These are phyloP conservation scores for Talaromyces sp. DNA, from an alignment of 2,329 filamentous ascomycete species.

Conservation along the genomic window DNA sequence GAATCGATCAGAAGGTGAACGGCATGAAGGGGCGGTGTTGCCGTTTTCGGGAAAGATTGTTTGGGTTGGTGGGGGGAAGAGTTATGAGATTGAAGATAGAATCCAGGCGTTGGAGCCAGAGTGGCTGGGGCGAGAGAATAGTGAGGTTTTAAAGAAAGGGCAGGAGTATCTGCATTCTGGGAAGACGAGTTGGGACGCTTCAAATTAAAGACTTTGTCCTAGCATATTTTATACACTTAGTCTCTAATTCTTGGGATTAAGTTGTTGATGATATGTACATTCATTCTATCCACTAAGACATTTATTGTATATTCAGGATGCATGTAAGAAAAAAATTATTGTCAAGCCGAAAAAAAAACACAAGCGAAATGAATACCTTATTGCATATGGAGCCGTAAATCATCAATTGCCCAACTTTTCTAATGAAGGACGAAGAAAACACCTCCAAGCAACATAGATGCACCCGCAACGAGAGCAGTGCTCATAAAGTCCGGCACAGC, in stretches of 20 bases:
- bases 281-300: background rate
- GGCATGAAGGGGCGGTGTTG: constrained; percentile 19
- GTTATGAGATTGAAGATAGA: constrained; percentile 26
- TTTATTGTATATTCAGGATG: background rate
- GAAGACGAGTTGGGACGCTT: constrained; percentile 17
- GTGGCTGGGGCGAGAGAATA: constrained; percentile 36
- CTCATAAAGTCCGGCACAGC: constrained; percentile 8
- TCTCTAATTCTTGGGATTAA: background rate
- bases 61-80: constrained; percentile 24
- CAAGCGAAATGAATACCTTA: background rate
- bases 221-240: background rate
- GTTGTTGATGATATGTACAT: constrained; percentile 1
- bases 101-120: constrained; percentile 22
- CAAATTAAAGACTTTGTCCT: background rate
- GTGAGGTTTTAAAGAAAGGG: constrained; percentile 14
- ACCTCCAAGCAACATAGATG: constrained; percentile 10
- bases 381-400: background rate
- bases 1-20: constrained; percentile 19
- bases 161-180: constrained; percentile 15
- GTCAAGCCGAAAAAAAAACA: background rate
- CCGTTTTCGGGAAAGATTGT: constrained; percentile 26
- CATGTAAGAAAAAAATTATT: background rate
- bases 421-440: constrained; percentile 13
- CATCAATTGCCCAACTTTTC: background rate
- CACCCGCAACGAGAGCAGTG: constrained; percentile 5